A percentile compares a stretch with the other conserved stretches of the same genome.
Evolutionary conservation across 2,329 filamentous ascomycete species (phyloP).

Genomic region (Colletotrichum horii): DNA sequence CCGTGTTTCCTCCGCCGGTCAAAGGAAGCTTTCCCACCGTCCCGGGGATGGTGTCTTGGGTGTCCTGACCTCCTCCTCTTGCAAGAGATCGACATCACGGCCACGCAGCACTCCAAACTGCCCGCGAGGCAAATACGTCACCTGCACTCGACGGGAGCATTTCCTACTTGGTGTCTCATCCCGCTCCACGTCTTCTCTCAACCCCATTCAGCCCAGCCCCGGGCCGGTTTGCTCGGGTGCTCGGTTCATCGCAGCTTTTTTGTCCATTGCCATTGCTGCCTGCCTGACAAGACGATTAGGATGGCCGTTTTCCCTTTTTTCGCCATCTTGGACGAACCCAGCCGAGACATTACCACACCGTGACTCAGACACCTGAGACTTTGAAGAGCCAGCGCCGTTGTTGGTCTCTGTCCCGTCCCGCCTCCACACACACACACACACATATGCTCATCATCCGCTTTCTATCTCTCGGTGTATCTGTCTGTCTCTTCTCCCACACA

Average conservation of each 20-base stretch:
- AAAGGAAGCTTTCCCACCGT: neutral
- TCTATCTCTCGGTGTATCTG: neutral
- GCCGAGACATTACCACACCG: neutral
- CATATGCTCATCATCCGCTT: neutral
- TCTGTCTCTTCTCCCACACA: neutral
- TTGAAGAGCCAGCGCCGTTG: conserved; percentile 10
- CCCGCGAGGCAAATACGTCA: neutral
- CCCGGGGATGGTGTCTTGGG: neutral
- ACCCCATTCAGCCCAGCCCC: neutral
- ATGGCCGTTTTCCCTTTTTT: conserved; percentile 6
- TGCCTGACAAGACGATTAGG: conserved; percentile 2
- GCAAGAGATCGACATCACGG: neutral
- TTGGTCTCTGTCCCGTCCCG: neutral
- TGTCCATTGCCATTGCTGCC: neutral
- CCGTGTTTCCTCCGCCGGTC: neutral
- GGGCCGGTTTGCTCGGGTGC: neutral
- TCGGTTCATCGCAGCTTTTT: neutral
- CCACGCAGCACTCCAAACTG: neutral
- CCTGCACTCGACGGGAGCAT: neutral
- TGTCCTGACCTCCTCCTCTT: neutral
- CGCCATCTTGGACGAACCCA: conserved; percentile 8
- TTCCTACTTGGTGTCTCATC: conserved; percentile 2
- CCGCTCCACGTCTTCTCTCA: neutral
- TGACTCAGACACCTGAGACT: neutral
- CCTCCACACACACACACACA: neutral